Evolutionary conservation across 495 filamentous ascomycete species (phyloP).

Genomic region (Penicillium cosmopolitanum): DNA sequence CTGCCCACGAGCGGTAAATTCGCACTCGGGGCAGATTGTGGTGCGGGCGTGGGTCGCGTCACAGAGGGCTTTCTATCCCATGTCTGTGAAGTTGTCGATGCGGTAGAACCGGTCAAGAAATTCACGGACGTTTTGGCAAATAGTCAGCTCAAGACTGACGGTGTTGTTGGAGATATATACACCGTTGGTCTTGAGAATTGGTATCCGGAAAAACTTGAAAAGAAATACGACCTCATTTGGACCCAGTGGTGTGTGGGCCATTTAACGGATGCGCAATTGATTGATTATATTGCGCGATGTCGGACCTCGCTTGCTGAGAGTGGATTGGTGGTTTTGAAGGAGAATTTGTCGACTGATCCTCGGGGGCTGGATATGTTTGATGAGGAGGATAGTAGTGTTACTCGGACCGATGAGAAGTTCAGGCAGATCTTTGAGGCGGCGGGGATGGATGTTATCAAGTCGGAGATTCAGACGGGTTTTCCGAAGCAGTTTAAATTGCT

Average conservation of each 20-base stretch:
- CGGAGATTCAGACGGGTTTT: constrained; percentile 78
- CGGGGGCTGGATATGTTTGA: constrained; percentile 71
- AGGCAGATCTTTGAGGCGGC: constrained; percentile 69
- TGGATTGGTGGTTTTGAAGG: constrained; percentile 78
- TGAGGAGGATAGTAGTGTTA: constrained; percentile 77
- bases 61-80: constrained; percentile 59
- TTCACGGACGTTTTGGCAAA: constrained; percentile 45
- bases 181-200: constrained; percentile 79
- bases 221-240: constrained; percentile 62
- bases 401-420: constrained; percentile 74
- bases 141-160: constrained; percentile 31
- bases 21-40: constrained; percentile 57
- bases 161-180: constrained; percentile 64
- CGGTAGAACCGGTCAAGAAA: constrained; percentile 62
- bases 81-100: constrained; percentile 57
- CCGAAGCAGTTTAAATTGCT: constrained; percentile 63
- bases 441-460: constrained; percentile 65
- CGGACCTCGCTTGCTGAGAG: constrained; percentile 50
- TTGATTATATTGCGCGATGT: constrained; percentile 67
- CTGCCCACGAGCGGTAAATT: constrained; percentile 33
- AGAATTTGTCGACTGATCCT: constrained; percentile 72
- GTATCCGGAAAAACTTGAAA: constrained; percentile 49
- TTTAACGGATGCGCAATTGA: constrained; percentile 77
- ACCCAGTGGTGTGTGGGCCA: constrained; percentile 95
- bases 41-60: constrained; percentile 66